phyloP scores from a whole-genome alignment of 2,329 filamentous ascomycete species.

The Neurospora sp. region DNA sequence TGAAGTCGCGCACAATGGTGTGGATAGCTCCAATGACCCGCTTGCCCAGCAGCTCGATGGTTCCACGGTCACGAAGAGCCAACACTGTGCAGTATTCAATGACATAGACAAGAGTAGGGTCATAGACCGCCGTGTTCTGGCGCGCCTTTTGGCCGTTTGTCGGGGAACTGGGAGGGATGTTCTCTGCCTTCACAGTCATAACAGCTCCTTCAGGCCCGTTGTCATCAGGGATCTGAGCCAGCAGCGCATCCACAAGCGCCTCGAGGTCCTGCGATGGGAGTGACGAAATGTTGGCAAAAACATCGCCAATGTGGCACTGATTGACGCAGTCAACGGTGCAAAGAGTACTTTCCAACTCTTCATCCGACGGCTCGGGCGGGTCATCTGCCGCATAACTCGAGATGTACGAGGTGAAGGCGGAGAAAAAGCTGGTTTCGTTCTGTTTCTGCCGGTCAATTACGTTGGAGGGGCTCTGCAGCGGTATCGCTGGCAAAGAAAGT shows the following conservation, averaged over 20 bases:
- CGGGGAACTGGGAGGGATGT: constrained; percentile 46
- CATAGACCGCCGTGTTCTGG: constrained; percentile 56
- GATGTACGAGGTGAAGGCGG: constrained; percentile 90
- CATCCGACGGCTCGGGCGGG: constrained; percentile 91
- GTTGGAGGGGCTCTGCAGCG: constrained; percentile 82
- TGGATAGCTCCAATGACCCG: constrained; percentile 73
- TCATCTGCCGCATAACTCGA: constrained; percentile 99
- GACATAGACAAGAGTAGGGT: constrained; percentile 81
- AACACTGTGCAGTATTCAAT: constrained; percentile 82
- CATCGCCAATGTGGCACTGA: constrained; percentile 72
- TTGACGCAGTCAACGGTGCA: constrained; percentile 92
- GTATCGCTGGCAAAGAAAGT: constrained; percentile 69
- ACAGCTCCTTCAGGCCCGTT: constrained; percentile 57
- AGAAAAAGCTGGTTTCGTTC: constrained; percentile 78
- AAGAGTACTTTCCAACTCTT: constrained; percentile 91
- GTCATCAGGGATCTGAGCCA: constrained; percentile 81
- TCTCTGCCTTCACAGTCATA: constrained; percentile 83
- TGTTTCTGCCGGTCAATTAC: constrained; percentile 80
- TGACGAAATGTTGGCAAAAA: constrained; percentile 70
- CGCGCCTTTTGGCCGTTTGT: constrained; percentile 47
- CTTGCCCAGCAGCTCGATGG: constrained; percentile 64
- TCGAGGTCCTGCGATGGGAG: constrained; percentile 28
- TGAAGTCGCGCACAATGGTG: constrained; percentile 67
- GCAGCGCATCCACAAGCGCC: constrained; percentile 57
- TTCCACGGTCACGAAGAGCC: constrained; percentile 63